Conservation (phyloP, 306 rosid genomes). For the Casuarina glauca region DNA sequence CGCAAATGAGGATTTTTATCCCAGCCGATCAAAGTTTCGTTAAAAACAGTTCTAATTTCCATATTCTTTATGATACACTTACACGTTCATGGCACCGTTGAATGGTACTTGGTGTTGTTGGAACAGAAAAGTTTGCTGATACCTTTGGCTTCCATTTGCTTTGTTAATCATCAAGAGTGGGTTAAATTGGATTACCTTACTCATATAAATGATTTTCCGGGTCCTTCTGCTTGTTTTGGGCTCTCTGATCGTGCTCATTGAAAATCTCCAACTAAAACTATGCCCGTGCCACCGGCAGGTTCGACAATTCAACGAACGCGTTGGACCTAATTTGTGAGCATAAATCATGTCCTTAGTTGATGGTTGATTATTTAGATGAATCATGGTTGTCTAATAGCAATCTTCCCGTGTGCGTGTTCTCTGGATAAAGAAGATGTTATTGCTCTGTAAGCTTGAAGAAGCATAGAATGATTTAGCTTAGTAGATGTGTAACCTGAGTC, state of each 20-base stretch:
- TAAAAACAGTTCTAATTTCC: neutral
- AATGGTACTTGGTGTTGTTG: neutral
- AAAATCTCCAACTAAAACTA: neutral
- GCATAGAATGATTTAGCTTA: neutral
- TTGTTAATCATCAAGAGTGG: neutral
- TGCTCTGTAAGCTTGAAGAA: neutral
- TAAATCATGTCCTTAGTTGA: neutral
- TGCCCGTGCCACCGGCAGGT: neutral
- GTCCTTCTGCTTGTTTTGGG: neutral
- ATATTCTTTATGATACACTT: neutral
- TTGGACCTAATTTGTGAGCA: neutral
- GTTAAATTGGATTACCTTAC: neutral
- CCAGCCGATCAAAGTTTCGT: too few species aligned
- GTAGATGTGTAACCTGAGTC: neutral
- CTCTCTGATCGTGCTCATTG: neutral
- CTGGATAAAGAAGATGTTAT: neutral
- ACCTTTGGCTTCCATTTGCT: neutral
- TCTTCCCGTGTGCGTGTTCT: neutral
- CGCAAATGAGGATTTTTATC: neutral
- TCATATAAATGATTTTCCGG: neutral
- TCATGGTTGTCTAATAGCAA: neutral
- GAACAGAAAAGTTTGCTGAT: neutral
- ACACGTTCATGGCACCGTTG: neutral
- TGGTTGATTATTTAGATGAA: neutral
- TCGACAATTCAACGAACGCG: neutral